A percentile compares a stretch with the other conserved stretches of the same genome.
These are phyloP conservation scores for Endotrypanum monterogeii DNA, from an alignment of 208 protist species.

Conservation along the genomic window DNA sequence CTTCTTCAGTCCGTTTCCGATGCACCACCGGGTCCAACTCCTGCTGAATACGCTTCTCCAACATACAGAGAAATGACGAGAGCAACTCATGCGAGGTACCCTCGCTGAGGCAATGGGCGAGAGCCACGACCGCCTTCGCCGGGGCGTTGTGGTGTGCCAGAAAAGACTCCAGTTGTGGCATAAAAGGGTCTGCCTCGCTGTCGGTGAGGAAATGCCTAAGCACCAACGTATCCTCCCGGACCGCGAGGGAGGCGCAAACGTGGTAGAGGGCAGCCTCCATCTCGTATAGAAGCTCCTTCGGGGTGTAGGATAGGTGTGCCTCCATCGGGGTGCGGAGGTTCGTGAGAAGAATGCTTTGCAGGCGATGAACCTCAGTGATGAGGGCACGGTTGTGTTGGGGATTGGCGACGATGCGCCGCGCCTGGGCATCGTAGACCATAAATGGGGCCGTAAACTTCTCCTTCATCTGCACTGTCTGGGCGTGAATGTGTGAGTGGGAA, in stretches of 20 bases:
- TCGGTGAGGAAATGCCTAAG: constrained; percentile 32
- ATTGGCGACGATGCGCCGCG: constrained; percentile 49
- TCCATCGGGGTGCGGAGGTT: constrained; percentile 38
- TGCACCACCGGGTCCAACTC: constrained; percentile 24
- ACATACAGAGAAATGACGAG: constrained; percentile 26
- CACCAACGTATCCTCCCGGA: constrained; percentile 21
- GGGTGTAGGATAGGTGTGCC: constrained; percentile 28
- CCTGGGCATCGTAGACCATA: constrained; percentile 52
- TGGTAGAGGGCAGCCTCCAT: constrained; percentile 46
- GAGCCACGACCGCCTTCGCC: constrained; percentile 38
- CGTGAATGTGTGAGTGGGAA: background rate
- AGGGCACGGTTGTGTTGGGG: constrained; percentile 40
- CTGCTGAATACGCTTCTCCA: constrained; percentile 41
- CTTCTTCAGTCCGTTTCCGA: constrained; percentile 28
- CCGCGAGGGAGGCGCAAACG: constrained; percentile 45
- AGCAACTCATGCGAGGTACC: constrained; percentile 40
- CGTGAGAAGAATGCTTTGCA: constrained; percentile 49
- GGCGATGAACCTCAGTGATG: constrained; percentile 38
- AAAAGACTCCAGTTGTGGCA: constrained; percentile 49
- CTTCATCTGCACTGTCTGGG: constrained; percentile 38
- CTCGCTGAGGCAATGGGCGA: constrained; percentile 54
- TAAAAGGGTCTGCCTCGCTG: constrained; percentile 30
- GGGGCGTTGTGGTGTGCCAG: constrained; percentile 46
- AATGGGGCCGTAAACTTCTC: constrained; percentile 51
- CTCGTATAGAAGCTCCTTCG: constrained; percentile 57